phyloP scores from a whole-genome alignment of 2,329 filamentous ascomycete genomes.

The Monilinia fructicola region DNA sequence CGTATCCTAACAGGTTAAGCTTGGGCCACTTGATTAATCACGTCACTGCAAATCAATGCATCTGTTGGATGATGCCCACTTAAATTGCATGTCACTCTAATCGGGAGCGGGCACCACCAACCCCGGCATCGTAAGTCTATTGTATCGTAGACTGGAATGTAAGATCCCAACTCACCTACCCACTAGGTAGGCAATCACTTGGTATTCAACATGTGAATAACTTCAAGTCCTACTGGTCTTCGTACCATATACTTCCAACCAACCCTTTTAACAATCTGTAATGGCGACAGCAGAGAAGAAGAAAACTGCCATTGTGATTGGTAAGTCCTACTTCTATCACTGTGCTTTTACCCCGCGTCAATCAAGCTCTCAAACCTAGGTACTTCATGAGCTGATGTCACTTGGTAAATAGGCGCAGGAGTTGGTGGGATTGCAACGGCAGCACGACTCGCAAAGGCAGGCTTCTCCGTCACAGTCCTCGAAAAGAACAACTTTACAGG shows the following conservation, averaged over 20 bases:
- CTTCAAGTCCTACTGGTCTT: slow-evolving; percentile 24
- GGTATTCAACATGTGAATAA: slow-evolving; percentile 30
- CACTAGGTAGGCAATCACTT: not conserved
- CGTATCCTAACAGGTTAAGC: slow-evolving; percentile 2
- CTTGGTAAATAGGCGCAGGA: slow-evolving; percentile 56
- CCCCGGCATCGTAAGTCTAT: not conserved
- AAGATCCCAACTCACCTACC: not conserved
- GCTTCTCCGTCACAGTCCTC: slow-evolving; percentile 71
- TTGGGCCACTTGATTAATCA: slow-evolving; percentile 1
- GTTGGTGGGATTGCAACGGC: slow-evolving; percentile 71
- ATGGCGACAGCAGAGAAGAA: slow-evolving; percentile 35
- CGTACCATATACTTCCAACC: slow-evolving; percentile 23
- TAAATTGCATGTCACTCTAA: slow-evolving; percentile 2
- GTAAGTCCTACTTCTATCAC: slow-evolving; percentile 41
- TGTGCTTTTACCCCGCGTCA: slow-evolving; percentile 4
- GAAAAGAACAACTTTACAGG: slow-evolving; percentile 75
- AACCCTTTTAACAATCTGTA: not conserved
- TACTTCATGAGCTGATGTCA: slow-evolving; percentile 25
- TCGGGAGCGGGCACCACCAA: not conserved
- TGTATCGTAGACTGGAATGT: not conserved
- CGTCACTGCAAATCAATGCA: not conserved
- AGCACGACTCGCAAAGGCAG: slow-evolving; percentile 68
- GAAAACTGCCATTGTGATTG: slow-evolving; percentile 54
- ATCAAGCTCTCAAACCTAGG: not conserved
- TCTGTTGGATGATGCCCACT: not conserved